Evolutionary conservation across 176 grass and related monocot genomes (phyloP).

Genomic region (sorghum (Sorghum bicolor)): DNA sequence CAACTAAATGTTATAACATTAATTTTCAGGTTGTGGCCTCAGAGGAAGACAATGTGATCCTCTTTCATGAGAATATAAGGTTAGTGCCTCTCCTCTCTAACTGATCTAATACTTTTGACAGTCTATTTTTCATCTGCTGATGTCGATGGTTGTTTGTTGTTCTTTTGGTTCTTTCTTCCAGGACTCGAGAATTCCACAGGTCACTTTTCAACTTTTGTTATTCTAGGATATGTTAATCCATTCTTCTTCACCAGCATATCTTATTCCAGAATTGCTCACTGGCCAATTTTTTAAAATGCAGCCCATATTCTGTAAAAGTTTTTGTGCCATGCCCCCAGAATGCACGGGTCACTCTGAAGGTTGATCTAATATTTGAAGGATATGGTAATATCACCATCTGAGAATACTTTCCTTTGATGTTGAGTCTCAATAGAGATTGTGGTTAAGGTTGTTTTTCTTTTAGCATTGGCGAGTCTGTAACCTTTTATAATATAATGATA

Average conservation of each 20-base stretch:
- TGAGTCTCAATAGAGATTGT: background rate
- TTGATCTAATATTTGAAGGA: constrained; percentile 88
- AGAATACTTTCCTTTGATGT: constrained; percentile 1
- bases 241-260: constrained; percentile 19
- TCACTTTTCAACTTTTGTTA: constrained; percentile 27
- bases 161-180: constrained; percentile 37
- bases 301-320: constrained; percentile 72
- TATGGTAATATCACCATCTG: constrained; percentile 53
- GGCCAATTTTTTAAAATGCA: constrained; percentile 47
- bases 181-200: constrained; percentile 82
- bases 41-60: constrained; percentile 83
- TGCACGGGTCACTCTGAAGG: constrained; percentile 69
- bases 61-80: constrained; percentile 96
- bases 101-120: constrained; percentile 2
- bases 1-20: background rate
- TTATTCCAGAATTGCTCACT: constrained; percentile 27
- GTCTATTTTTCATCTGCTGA: constrained; percentile 26
- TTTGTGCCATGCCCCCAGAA: constrained; percentile 60
- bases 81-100: constrained; percentile 26
- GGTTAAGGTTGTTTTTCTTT: background rate
- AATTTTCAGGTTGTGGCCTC: constrained; percentile 78
- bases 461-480: background rate
- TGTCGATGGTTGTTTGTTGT: constrained; percentile 25
- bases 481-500: background rate
- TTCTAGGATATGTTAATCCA: constrained; percentile 8